These are phyloP conservation scores for Clavispora vitiphila DNA, from an alignment of 805 yeast genomes.

Conservation along the genomic window DNA sequence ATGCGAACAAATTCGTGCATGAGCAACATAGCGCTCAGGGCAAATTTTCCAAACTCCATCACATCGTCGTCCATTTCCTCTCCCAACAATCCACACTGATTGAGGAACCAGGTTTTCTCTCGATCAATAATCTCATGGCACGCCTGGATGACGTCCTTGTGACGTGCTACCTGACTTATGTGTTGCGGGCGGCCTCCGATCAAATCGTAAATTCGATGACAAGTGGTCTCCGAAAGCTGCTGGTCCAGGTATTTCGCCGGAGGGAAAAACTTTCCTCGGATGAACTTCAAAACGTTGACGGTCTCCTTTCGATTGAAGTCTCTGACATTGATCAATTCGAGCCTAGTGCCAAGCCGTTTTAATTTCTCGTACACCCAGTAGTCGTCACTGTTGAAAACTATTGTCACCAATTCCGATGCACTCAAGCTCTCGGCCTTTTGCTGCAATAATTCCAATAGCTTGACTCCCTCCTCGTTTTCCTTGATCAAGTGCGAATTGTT, in stretches of 20 bases:
- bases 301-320: slow-evolving; percentile 57
- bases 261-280: slow-evolving; percentile 41
- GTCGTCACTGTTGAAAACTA: slow-evolving; percentile 76
- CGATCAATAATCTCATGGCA: slow-evolving; percentile 69
- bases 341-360: slow-evolving; percentile 63
- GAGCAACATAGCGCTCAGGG: slow-evolving; percentile 67
- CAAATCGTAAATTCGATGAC: slow-evolving; percentile 56
- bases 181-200: slow-evolving; percentile 87
- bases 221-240: slow-evolving; percentile 27
- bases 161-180: slow-evolving; percentile 62
- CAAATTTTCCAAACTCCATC: slow-evolving; percentile 75
- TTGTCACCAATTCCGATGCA: slow-evolving; percentile 66
- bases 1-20: slow-evolving; percentile 68
- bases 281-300: slow-evolving; percentile 46
- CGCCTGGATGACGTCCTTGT: slow-evolving; percentile 50
- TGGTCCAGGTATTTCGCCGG: slow-evolving; percentile 31
- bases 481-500: slow-evolving; percentile 72
- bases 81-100: slow-evolving; percentile 76
- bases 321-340: slow-evolving; percentile 66
- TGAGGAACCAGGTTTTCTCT: slow-evolving; percentile 81
- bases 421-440: slow-evolving; percentile 78
- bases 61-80: slow-evolving; percentile 84
- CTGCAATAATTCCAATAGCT: slow-evolving; percentile 68
- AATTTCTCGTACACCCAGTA: slow-evolving; percentile 83
- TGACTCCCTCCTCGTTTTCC: slow-evolving; percentile 68